Evolutionary conservation across 139 green algal species (phyloP), one percentile per base, ranked within the genome.

Genomic region (Mesostigma viride): DNA sequence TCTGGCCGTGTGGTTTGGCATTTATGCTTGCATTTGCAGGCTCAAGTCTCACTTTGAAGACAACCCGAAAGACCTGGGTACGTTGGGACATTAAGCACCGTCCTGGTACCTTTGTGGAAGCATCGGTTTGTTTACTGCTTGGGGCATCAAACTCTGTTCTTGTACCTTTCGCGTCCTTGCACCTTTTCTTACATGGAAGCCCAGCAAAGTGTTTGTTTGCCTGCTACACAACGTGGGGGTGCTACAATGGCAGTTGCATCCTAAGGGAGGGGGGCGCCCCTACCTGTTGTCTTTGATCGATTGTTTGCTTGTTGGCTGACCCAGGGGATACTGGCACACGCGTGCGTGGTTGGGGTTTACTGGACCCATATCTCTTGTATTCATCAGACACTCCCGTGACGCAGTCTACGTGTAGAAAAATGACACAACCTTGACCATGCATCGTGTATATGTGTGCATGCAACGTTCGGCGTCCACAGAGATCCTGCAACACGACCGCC

Each of bases 21-120:
- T 51, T 51, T n/a, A n/a, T n/a, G n/a, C n/a, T 56, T 56, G 3
- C 3, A 3, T 53, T 46, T 56, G 3, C 59, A 71, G 58, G 44
- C 67, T 91, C 32, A 79, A 87, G 26, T 74, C 85, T 0, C 90
- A 95, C 75, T 96, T 96, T 65, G 83, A 95, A 69, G 83, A 88
- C 60, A 86, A 94, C 73, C 84, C 84, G 0, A 46, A 31, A 1
- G 65, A 71, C 5, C 32, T 65, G 20, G 65, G 65, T 71, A 47
- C 6, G 65, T 56, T 53, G 8, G 8, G 3, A 51, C 8, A 24
- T 51, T 8, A 8, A 51, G 8, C 40, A 51, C 8, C 14, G 40
- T 14, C 40, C 40, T 51, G 8, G 8, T 8, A 51, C 11, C 14
- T 8, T 51, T 51, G 8, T n/a, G n/a, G n/a, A n/a, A n/a, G n/a